phyloP scores from a whole-genome alignment of 495 filamentous ascomycete genomes.

The Aspergillus asperescens region DNA sequence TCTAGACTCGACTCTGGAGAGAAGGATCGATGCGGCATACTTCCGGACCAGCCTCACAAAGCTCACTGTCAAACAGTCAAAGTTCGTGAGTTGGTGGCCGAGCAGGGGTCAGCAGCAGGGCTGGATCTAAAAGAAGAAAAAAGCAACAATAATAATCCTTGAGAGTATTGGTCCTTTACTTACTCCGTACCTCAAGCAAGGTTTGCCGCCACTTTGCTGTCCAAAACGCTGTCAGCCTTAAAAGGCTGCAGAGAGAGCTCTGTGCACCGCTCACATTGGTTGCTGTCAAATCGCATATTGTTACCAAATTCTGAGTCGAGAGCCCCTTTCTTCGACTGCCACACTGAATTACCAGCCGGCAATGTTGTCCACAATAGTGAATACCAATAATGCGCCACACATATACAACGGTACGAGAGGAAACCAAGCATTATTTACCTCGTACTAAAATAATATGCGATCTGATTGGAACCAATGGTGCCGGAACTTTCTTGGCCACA shows the following conservation, averaged over 20 bases:
- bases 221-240: conserved; percentile 30
- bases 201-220: conserved; percentile 14
- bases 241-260: conserved; percentile 35
- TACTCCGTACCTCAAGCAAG: conserved; percentile 9
- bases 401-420: neutral
- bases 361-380: no score
- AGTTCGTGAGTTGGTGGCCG: no score
- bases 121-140: neutral
- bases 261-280: conserved; percentile 10
- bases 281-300: neutral
- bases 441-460: conserved; percentile 4
- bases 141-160: neutral
- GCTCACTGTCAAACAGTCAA: no score
- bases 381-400: no score
- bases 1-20: no score
- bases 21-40: no score
- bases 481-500: conserved; percentile 13
- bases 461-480: conserved; percentile 11
- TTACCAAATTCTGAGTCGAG: no score
- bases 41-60: no score
- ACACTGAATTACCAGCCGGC: no score
- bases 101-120: neutral
- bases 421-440: conserved; percentile 25
- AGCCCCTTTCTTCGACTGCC: no score
- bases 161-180: neutral